Conservation (phyloP, 768 basidiomycete species). For the Neoboletus subvelutipes region DNA sequence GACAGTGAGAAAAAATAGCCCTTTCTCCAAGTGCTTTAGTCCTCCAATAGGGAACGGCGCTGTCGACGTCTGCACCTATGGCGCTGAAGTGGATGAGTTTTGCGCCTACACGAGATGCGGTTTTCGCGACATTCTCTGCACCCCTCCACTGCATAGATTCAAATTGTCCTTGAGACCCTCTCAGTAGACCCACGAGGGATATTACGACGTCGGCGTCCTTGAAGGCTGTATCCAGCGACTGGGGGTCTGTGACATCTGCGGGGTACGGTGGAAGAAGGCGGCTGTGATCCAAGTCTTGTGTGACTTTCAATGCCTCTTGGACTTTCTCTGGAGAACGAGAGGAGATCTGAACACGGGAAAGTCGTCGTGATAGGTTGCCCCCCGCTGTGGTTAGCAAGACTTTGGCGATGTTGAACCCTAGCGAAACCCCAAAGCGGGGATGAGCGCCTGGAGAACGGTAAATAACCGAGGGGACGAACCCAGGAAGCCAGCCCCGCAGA, state of each 20-base stretch:
- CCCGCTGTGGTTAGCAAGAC: constrained; percentile 40
- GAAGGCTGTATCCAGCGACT: constrained; percentile 49
- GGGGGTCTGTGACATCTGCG: constrained; percentile 53
- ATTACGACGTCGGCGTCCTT: constrained; percentile 56
- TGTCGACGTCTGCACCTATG: constrained; percentile 65
- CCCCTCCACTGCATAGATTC: constrained; percentile 63
- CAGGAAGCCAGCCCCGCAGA: constrained; percentile 61
- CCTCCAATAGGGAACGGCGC: constrained; percentile 55
- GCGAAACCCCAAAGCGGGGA: neutral
- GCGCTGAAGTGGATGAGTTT: constrained; percentile 68
- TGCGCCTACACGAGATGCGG: constrained; percentile 51
- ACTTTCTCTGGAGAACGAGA: constrained; percentile 55
- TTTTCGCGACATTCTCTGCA: constrained; percentile 61
- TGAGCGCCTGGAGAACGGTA: constrained; percentile 3
- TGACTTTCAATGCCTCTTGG: constrained; percentile 32
- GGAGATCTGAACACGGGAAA: constrained; percentile 48
- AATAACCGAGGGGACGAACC: constrained; percentile 38
- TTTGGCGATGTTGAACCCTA: constrained; percentile 61
- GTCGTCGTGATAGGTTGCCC: constrained; percentile 17
- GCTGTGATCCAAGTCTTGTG: constrained; percentile 32
- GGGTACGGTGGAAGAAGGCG: constrained; percentile 42
- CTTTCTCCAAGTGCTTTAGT: constrained; percentile 66
- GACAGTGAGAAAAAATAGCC: constrained; percentile 45
- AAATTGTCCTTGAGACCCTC: constrained; percentile 55
- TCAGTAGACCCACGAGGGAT: constrained; percentile 69